Evolutionary conservation across 805 yeast genomes (phyloP).

Genomic region (Millerozyma miso): DNA sequence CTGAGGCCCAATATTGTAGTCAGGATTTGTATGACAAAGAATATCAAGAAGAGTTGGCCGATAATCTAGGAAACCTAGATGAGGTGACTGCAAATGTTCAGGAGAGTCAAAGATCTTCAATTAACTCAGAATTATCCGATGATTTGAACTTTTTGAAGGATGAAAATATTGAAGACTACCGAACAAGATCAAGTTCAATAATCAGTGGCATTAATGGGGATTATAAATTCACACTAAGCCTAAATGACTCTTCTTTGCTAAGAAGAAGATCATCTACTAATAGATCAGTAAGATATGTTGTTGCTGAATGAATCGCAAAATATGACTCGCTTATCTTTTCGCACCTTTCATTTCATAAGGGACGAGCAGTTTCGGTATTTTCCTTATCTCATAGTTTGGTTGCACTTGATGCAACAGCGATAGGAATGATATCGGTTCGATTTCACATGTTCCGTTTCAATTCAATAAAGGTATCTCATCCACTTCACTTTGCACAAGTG

Average conservation of each 20-base stretch:
- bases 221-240: conserved; percentile 52
- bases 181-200: conserved; percentile 36
- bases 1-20: conserved; percentile 18
- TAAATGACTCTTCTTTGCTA: conserved; percentile 61
- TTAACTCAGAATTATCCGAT: conserved; percentile 16
- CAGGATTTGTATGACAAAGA: conserved; percentile 16
- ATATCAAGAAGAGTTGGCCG: conserved; percentile 17
- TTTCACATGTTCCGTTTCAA: too few species aligned
- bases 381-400: too few species aligned
- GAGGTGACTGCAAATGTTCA: conserved; percentile 8
- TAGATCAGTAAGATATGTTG: conserved; percentile 1
- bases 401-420: too few species aligned
- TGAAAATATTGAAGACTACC: conserved; percentile 17
- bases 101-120: conserved; percentile 11
- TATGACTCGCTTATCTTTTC: too few species aligned
- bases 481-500: too few species aligned
- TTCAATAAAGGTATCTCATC: too few species aligned
- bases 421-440: too few species aligned
- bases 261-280: conserved; percentile 44
- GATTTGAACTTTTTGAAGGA: conserved; percentile 15
- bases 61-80: conserved; percentile 20
- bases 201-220: conserved; percentile 38
- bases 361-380: too few species aligned
- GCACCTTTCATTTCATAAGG: too few species aligned
- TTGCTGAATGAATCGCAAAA: conserved; percentile 1